Percentiles rank a stretch among this genome's conserved stretches.
Conservation (phyloP, 805 yeast species). For the Saturnispora bothae region DNA sequence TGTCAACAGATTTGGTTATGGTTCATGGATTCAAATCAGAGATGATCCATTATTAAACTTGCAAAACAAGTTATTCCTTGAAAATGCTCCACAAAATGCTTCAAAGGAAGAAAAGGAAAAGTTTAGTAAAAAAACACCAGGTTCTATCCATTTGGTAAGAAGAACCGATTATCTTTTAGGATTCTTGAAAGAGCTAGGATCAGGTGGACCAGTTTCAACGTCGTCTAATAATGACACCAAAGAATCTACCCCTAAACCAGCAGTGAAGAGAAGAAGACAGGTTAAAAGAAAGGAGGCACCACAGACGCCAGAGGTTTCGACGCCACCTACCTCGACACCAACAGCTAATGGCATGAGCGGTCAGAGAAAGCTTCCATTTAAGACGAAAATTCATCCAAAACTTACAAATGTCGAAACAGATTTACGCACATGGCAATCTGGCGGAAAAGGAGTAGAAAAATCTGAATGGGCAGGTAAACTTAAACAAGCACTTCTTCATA, state of each 20-base stretch:
- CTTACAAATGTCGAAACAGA: constrained; percentile 22
- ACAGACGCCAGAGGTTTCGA: constrained; percentile 15
- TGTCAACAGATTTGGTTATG: constrained; percentile 86
- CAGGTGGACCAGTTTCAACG: too few species aligned
- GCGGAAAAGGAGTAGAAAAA: constrained; percentile 26
- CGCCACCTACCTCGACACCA: constrained; percentile 6
- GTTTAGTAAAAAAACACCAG: constrained; percentile 62
- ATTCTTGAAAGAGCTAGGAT: constrained; percentile 45
- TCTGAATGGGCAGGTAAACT: constrained; percentile 23
- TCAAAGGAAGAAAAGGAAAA: constrained; percentile 30
- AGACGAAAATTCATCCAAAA: constrained; percentile 15
- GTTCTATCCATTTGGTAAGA: constrained; percentile 84
- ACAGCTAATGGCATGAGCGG: background rate
- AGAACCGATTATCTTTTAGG: constrained; percentile 79
- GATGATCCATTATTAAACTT: constrained; percentile 90
- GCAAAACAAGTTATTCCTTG: constrained; percentile 73
- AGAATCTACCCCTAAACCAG: constrained; percentile 9
- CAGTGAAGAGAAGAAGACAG: constrained; percentile 12
- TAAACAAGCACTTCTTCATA: constrained; percentile 21
- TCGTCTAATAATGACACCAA: constrained; percentile 2
- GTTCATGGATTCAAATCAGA: constrained; percentile 87
- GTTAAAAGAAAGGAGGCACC: constrained; percentile 15
- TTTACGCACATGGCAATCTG: constrained; percentile 23
- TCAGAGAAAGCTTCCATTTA: constrained; percentile 9
- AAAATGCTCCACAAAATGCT: constrained; percentile 27